Percentiles rank a stretch among this genome's conserved stretches.
Evolutionary conservation across 2,329 filamentous ascomycete genomes (phyloP).

Genomic region (Aspergillus sp.): DNA sequence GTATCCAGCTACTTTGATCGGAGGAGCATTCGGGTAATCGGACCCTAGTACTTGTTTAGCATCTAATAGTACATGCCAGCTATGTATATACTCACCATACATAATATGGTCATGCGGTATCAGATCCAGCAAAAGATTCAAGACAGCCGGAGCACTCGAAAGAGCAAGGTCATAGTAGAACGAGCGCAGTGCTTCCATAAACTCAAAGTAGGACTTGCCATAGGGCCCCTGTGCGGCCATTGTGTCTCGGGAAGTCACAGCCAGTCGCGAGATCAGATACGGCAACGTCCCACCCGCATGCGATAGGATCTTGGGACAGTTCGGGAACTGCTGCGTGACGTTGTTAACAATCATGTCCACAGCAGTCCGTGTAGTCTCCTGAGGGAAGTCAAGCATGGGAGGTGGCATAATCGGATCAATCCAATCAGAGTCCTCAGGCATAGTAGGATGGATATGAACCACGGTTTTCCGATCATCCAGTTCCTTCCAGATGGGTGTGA

Average conservation of each 20-base stretch:
- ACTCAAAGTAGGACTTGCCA: slow-evolving; percentile 16
- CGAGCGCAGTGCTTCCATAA: slow-evolving; percentile 20
- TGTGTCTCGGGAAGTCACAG: slow-evolving; percentile 16
- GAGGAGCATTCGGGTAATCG: slow-evolving; percentile 6
- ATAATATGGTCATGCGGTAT: slow-evolving; percentile 5
- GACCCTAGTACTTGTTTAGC: not conserved
- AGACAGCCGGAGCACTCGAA: slow-evolving; percentile 2
- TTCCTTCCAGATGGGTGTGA: slow-evolving; percentile 47
- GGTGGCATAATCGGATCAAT: slow-evolving; percentile 40
- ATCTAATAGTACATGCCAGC: too few species aligned
- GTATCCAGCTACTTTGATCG: slow-evolving; percentile 6
- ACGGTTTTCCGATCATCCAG: slow-evolving; percentile 45
- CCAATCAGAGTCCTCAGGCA: slow-evolving; percentile 34
- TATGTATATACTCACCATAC: not conserved
- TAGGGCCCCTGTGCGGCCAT: slow-evolving; percentile 5
- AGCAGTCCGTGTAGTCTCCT: slow-evolving; percentile 50
- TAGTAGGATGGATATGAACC: slow-evolving; percentile 50
- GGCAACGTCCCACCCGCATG: slow-evolving; percentile 53
- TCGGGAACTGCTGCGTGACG: slow-evolving; percentile 32
- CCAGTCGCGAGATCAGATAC: slow-evolving; percentile 40
- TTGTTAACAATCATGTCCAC: slow-evolving; percentile 45
- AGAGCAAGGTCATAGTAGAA: slow-evolving; percentile 36
- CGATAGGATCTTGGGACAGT: slow-evolving; percentile 51
- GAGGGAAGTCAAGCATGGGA: slow-evolving; percentile 49
- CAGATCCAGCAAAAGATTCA: slow-evolving; percentile 2